These are phyloP conservation scores for Xanthoconium stramineum DNA, from an alignment of 768 basidiomycete species.

Conservation along the genomic window DNA sequence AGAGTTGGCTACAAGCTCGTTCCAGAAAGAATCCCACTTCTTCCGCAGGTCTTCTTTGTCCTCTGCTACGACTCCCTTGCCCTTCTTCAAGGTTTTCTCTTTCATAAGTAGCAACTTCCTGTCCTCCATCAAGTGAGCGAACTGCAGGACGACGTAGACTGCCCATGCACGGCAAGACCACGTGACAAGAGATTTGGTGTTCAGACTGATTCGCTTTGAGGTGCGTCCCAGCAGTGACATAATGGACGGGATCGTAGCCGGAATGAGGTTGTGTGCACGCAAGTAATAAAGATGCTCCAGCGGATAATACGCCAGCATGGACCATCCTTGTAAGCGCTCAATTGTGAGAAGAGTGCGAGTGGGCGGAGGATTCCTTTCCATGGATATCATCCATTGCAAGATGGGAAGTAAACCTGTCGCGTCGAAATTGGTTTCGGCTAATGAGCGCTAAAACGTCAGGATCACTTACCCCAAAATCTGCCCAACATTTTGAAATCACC, in stretches of 20 bases:
- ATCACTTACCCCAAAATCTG: constrained; percentile 72
- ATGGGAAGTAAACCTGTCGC: constrained; percentile 69
- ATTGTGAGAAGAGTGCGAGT: constrained; percentile 70
- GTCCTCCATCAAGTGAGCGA: constrained; percentile 70
- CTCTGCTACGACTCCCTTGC: constrained; percentile 46
- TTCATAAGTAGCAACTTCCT: constrained; percentile 53
- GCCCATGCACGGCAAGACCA: constrained; percentile 87
- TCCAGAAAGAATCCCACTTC: constrained; percentile 67
- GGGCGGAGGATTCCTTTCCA: constrained; percentile 69
- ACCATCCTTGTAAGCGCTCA: constrained; percentile 70
- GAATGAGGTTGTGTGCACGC: constrained; percentile 56
- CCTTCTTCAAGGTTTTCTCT: constrained; percentile 55
- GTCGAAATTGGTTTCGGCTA: not conserved
- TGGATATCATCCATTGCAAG: constrained; percentile 72
- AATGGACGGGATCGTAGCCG: constrained; percentile 48
- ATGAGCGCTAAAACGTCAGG: not conserved
- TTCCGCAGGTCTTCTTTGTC: constrained; percentile 57
- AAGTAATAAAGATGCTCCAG: constrained; percentile 76
- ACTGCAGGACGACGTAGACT: constrained; percentile 71
- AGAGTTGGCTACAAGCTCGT: constrained; percentile 67
- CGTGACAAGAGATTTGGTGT: constrained; percentile 47
- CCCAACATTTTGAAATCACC: constrained; percentile 71
- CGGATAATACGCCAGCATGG: constrained; percentile 79
- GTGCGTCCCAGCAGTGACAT: constrained; percentile 40
- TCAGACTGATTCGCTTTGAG: constrained; percentile 42